Base-by-base conservation (phyloP, 192 early-diverging fungal species). In the Funneliformis mosseae region DNA sequence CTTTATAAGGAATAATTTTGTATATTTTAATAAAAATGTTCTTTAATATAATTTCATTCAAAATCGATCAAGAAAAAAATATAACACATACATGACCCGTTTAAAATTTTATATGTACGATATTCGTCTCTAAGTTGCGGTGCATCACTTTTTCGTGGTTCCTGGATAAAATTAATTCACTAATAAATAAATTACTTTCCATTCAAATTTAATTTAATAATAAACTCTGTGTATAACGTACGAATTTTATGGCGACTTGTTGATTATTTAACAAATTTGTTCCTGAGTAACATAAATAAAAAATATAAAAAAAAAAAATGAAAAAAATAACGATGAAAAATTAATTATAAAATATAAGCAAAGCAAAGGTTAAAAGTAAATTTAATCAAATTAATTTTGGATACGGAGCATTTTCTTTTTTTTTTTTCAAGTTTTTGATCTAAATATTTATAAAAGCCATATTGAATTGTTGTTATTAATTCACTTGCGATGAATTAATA, bases 41-140 rank as follows among this genome's bases (percentile, higher is more conserved):
- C 8, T 43, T 3, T 10, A 11, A 42, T 43, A 43, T 43, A 33
- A 68, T 33, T 33, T 16, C 21, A n/a, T 43, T 70, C 18, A 70
- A 18, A 42, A 43, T 21, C 8, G 9, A 70, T 43, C 42, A 42
- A 1, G 33, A 42, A 14, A 68, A 12, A 68, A 12, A 33, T 23
- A 14, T 6, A 38, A 61, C 8, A 59, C 84, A 84, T 85, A 90
- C 89, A 76, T 74, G 81, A 86, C 28, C 94, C 94, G 33, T 92
- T 90, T 74, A 99, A 88, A 48, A 99, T 93, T 84, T 97, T 96
- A 89, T 97, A 99, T 66, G 96, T 97, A 74, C 96, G 85, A 81
- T 94, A 98, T 85, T 99, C 97, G 81, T 99, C 97, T 55, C 95
- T 89, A 33, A 99, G 88, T 88, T 99, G 97, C 21, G 97, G 97